Evolutionary conservation across 768 basidiomycete genomes (phyloP), one percentile per base, ranked within the genome.

Genomic region (Pulveroboletus sp.): DNA sequence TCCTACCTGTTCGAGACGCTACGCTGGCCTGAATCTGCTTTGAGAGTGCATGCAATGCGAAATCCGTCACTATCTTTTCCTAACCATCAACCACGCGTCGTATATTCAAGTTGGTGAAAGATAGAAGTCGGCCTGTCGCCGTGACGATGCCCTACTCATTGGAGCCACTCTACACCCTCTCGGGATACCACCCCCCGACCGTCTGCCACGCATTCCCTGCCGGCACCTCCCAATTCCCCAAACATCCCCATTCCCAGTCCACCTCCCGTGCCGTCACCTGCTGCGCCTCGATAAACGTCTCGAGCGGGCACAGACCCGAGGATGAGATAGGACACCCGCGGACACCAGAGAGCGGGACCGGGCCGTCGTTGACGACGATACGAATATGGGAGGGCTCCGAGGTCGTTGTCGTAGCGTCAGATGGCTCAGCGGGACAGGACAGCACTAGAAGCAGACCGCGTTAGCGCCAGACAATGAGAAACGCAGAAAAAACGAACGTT

Each of bases 361-460:
- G 85, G 0, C 83, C 93, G 59, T 97, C 93, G 69, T 95, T 94
- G 64, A 94, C 78, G 53, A 94, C 82, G 57, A 93, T 73, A 4
- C 92, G 82, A 52, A 94, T 87, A 54, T 91, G 82, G 3, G 56
- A 12, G 70, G 75, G 25, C 12, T 53, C 69, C 68, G 19, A 6
- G 75, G 70, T 21, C n/a, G 73, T 72, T 75, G 70, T 21, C n/a
- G 73, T 72, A 16, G 71, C 64, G 12, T 23, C 14, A 0, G 52
- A 35, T 21, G 17, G 25, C 20, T n/a, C 46, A 1, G 55, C 42
- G 1, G 64, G 51, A 56, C 87, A 90, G 48, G 76, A 74, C 1
- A 90, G 72, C 9, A 90, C 83, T 91, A 64, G 56, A 48, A 47
- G 47, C 7, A 36, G 14, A 27, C n/a, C 10, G 6, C n/a, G 36